Base-by-base conservation (phyloP, 2,329 filamentous ascomycete genomes). In the Colletotrichum sp. region DNA sequence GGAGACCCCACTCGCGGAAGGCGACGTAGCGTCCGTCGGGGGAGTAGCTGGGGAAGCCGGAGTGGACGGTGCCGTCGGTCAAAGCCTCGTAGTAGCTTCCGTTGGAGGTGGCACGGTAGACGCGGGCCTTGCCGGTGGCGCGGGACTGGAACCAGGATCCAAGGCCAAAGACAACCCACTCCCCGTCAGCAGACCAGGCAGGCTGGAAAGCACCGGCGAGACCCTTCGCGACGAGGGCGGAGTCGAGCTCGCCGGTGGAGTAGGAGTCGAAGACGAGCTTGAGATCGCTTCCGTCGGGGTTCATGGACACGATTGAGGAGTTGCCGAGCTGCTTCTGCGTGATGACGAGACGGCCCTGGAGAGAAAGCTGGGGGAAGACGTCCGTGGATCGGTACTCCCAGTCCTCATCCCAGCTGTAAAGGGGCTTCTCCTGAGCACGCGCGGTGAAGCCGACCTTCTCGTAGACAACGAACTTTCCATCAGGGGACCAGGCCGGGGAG, bases 271-370 rank as follows among this genome's bases (percentile, higher is more conserved):
- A 73, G 57, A 73, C 71, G 71, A 73, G 71, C 30, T 64, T 63
- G 65, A 69, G 65, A 22, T 69, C 71, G 36, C 65, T 62, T 55
- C 71, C 71, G 57, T 73, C 66, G 8, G 71, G 71, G 71, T 70
- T 66, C 72, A 71, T 71, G 27, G 72, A 65, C 27, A 75, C 72
- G n/a, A 75, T 71, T 59, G 67, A 75, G 11, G 72, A 71, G 67
- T 75, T 75, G 59, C 67, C 67, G n/a, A 71, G 72, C 34, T 75
- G 67, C 61, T 74, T 74, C 44, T 74, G 71, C 1, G 71, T 74
- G 30, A 74, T 63, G 22, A 65, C 66, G 19, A 74, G 66, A 9
- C 71, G 66, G n/a, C 71, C 71, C 25, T 70, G 71, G 32, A 64
- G 71, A 27, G 66, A 65, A 44, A 74, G 59, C n/a, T 59, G 71